Conservation (phyloP, 352 stramenopile species). For the Phytopythium cucurbitacearum region DNA sequence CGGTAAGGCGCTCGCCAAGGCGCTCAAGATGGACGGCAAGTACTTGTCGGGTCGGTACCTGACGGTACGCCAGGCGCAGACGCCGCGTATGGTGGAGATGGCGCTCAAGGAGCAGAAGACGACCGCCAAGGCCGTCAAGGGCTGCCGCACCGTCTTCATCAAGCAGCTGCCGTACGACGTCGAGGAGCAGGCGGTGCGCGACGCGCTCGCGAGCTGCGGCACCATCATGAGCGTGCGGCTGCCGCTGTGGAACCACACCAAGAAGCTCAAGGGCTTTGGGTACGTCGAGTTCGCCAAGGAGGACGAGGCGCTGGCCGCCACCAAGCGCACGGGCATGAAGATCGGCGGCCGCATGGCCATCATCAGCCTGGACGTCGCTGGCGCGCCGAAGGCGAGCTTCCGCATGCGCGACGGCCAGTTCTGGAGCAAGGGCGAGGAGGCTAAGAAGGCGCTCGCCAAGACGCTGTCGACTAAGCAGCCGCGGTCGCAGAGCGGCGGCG, state of each 20-base stretch:
- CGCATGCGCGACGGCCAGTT: slow-evolving; percentile 78
- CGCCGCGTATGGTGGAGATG: slow-evolving; percentile 62
- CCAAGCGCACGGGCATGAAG: slow-evolving; percentile 80
- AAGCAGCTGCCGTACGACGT: slow-evolving; percentile 94
- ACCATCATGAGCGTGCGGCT: slow-evolving; percentile 92
- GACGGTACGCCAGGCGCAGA: slow-evolving; percentile 80
- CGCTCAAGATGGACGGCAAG: slow-evolving; percentile 84
- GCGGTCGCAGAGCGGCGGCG: slow-evolving; percentile 11
- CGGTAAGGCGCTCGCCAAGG: slow-evolving; percentile 57
- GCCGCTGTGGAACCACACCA: slow-evolving; percentile 91
- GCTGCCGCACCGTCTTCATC: slow-evolving; percentile 92
- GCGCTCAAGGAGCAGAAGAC: slow-evolving; percentile 65
- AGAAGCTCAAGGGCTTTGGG: slow-evolving; percentile 95
- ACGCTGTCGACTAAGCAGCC: slow-evolving; percentile 66
- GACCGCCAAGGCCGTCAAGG: slow-evolving; percentile 61
- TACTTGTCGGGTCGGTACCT: slow-evolving; percentile 90
- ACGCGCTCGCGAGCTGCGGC: slow-evolving; percentile 84
- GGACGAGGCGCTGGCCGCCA: slow-evolving; percentile 59
- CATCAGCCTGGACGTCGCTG: slow-evolving; percentile 90
- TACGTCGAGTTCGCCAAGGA: slow-evolving; percentile 91
- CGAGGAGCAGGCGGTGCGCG: slow-evolving; percentile 77
- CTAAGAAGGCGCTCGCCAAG: slow-evolving; percentile 76
- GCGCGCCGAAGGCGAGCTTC: slow-evolving; percentile 91
- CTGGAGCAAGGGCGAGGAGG: slow-evolving; percentile 86
- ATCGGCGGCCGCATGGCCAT: slow-evolving; percentile 88